Conservation (phyloP, 2,329 filamentous ascomycete genomes). For the Monosporascus sp. region DNA sequence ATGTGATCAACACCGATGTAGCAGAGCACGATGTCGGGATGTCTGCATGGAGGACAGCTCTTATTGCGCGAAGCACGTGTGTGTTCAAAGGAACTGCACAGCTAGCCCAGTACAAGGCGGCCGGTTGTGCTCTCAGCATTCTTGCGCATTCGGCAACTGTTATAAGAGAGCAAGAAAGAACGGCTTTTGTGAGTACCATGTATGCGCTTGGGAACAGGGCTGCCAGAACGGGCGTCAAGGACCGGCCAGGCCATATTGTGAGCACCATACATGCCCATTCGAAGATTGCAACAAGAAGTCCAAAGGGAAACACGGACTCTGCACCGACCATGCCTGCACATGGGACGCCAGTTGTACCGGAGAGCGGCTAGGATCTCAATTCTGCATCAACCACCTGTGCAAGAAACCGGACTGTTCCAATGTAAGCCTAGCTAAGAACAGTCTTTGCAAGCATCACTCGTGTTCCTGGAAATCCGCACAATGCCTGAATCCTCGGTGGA, state of each 20-base stretch:
- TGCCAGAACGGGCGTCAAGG: slow-evolving; percentile 8
- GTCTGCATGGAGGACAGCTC: slow-evolving; percentile 5
- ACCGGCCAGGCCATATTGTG: slow-evolving; percentile 9
- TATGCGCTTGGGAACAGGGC: slow-evolving; percentile 9
- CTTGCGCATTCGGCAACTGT: slow-evolving; percentile 5
- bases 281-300: slow-evolving; percentile 5
- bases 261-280: slow-evolving; percentile 8
- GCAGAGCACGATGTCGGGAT: slow-evolving; percentile 1
- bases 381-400: slow-evolving; percentile 9
- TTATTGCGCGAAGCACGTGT: slow-evolving; percentile 9
- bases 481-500: slow-evolving; percentile 12
- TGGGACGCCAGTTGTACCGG: slow-evolving; percentile 8
- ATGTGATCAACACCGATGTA: slow-evolving; percentile 8
- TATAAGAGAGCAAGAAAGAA: slow-evolving; percentile 4
- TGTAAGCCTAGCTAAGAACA: slow-evolving; percentile 8
- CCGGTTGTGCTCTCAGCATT: slow-evolving; percentile 7
- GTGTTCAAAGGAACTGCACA: slow-evolving; percentile 6
- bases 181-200: slow-evolving; percentile 10
- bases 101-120: slow-evolving; percentile 6
- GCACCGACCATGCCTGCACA: slow-evolving; percentile 10
- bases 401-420: slow-evolving; percentile 6
- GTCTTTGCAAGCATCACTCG: slow-evolving; percentile 9
- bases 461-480: slow-evolving; percentile 11
- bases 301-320: slow-evolving; percentile 8
- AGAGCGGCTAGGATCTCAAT: slow-evolving; percentile 4